Base-by-base conservation (phyloP, 345 rosid species). In the Tarenaya hassleriana region DNA sequence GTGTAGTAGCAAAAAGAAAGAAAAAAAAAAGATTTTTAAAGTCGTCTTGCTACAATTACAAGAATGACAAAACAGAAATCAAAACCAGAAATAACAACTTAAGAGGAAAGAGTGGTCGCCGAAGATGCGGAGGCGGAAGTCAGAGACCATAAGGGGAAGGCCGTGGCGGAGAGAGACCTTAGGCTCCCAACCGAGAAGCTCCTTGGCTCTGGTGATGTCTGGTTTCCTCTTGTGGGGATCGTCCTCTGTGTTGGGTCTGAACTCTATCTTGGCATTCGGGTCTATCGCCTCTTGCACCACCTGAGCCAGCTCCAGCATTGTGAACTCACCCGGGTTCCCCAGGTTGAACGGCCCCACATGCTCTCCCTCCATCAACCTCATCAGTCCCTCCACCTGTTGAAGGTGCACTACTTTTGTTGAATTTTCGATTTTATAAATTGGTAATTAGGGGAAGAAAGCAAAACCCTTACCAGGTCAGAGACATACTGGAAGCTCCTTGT, bases 151-250 rank as follows among this genome's bases (percentile, higher is more conserved):
- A 9, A 76, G 71, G 4, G 98, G 98, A 7, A 92, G 90, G 54
- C 98, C 98, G 61, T 88, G 72, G 11, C 82, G 83, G 13, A 92
- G 86, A 20, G 91, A 69, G 1, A 92, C 78, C 72, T 88, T 92
- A 9, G 98, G 98, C 64, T 81, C 83, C 98, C 98, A 92, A 7
- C 94, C 95, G 0, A 88, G 88, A 7, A 70, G 80, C 39, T 88
- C 94, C 58, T 92, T 92, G 7, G 98, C 98, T 64, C 56, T 85
- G 16, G 88, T 69, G 46, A 92, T 92, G 50, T 92, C 95, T 18
- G 98, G 98, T 71, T 92, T 92, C 74, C 98, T 92, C 85, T 92
- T 92, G 86, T 92, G 98, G 1, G 98, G 98, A 66, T 92, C 98
- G 50, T 92, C 98, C 44, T 83, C 95, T 38, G 98, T 92, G 78